Evolutionary conservation across 352 stramenopile species (phyloP).

Genomic region (Globisporangium echinulatum): DNA sequence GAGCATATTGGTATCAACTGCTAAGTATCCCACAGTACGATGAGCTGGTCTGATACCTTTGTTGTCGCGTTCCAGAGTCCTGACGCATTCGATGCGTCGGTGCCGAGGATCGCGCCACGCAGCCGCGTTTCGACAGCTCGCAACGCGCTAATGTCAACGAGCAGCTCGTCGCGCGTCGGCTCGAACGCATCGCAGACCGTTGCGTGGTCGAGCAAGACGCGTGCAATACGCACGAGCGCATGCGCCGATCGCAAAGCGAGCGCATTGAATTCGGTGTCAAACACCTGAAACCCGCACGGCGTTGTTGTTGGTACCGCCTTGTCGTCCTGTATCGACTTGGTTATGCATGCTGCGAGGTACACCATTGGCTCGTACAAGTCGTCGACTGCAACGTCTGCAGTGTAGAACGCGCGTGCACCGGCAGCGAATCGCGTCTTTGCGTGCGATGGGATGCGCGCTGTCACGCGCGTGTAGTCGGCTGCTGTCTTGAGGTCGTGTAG

Average conservation of each 20-base stretch:
- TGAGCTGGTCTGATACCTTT: constrained; percentile 15
- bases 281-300: constrained; percentile 31
- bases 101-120: constrained; percentile 34
- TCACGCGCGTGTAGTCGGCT: constrained; percentile 37
- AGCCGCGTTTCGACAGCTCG: constrained; percentile 21
- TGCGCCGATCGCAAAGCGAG: constrained; percentile 59
- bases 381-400: constrained; percentile 24
- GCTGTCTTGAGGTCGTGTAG: constrained; percentile 39
- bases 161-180: constrained; percentile 33
- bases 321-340: neutral
- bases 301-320: neutral
- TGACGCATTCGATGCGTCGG: constrained; percentile 6
- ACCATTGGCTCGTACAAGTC: constrained; percentile 81
- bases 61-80: constrained; percentile 64
- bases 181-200: constrained; percentile 49
- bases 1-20: too few species aligned
- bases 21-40: too few species aligned
- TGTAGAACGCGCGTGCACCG: constrained; percentile 29
- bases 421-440: constrained; percentile 43
- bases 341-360: constrained; percentile 43
- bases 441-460: constrained; percentile 34
- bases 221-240: constrained; percentile 58
- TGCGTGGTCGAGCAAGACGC: constrained; percentile 51
- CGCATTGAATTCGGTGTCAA: constrained; percentile 80
- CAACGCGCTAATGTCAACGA: constrained; percentile 31